Percentiles rank a stretch among this genome's conserved stretches.
Evolutionary conservation across 176 grass and related monocot genomes (phyloP).

Genomic region (Sorghum bicolor): DNA sequence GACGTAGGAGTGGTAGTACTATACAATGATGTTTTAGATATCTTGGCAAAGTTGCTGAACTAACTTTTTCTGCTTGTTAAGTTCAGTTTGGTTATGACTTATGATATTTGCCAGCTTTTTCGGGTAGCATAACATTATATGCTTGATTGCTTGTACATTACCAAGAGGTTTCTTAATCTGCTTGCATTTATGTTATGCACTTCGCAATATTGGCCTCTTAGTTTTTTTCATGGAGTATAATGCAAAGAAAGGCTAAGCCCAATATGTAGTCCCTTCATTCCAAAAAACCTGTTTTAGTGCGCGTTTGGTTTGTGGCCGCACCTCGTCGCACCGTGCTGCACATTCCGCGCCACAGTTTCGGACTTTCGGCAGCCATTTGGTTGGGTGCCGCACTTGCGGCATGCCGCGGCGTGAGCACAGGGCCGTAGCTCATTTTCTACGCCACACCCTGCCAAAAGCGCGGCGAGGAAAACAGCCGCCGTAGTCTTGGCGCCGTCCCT

Average conservation of each 20-base stretch:
- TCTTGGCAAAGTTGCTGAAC: not conserved
- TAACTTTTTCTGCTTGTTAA: not conserved
- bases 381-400: too few species aligned
- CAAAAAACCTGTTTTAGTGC: not conserved
- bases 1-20: not conserved
- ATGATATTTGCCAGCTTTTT: not conserved
- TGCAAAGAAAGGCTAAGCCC: not conserved
- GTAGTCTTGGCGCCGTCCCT: too few species aligned
- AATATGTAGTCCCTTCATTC: not conserved
- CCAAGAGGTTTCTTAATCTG: constrained; percentile 8
- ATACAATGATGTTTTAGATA: not conserved
- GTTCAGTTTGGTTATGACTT: not conserved
- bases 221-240: not conserved
- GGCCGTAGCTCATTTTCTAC: too few species aligned
- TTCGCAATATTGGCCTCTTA: constrained; percentile 2
- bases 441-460: too few species aligned
- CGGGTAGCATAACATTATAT: not conserved
- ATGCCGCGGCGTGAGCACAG: too few species aligned
- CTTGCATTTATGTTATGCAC: constrained; percentile 13
- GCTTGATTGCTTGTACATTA: not conserved
- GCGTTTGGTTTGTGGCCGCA: too few species aligned
- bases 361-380: too few species aligned
- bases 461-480: too few species aligned
- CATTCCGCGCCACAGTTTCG: too few species aligned
- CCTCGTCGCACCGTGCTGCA: too few species aligned